Conservation (phyloP, 2,329 filamentous ascomycete genomes). For the Nigrospora osmanthi region DNA sequence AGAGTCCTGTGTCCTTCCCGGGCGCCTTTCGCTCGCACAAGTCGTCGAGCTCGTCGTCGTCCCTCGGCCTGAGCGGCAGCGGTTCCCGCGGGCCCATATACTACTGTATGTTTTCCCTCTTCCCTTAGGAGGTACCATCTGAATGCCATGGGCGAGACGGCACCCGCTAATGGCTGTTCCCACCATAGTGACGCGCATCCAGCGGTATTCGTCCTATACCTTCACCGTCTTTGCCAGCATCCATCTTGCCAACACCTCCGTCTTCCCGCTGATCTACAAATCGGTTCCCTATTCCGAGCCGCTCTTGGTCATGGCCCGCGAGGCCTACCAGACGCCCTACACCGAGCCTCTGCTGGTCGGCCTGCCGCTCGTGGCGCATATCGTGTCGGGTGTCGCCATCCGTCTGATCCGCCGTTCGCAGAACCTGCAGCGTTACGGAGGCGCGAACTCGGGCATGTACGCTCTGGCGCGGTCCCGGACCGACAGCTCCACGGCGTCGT, state of each 20-base stretch:
- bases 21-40: conserved; percentile 20
- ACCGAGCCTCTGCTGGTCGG: conserved; percentile 74
- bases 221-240: conserved; percentile 69
- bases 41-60: conserved; percentile 25
- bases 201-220: conserved; percentile 84
- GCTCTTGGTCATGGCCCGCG: conserved; percentile 83
- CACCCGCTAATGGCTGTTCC: too few relatives aligned
- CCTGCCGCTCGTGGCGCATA: conserved; percentile 66
- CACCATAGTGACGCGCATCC: conserved; percentile 59
- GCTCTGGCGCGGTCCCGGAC: conserved; percentile 24
- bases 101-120: conserved; percentile 51
- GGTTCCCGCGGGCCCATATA: conserved; percentile 62
- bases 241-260: conserved; percentile 73
- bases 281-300: conserved; percentile 70
- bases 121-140: neutral
- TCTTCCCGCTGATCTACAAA: conserved; percentile 68
- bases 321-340: conserved; percentile 80
- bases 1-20: conserved; percentile 22
- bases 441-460: conserved; percentile 48
- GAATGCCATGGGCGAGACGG: neutral
- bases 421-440: conserved; percentile 68
- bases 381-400: conserved; percentile 68
- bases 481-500: conserved; percentile 20
- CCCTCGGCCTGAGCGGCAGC: conserved; percentile 50
- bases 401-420: conserved; percentile 67